A percentile compares a stretch with the other conserved stretches of the same genome.
phyloP scores from a whole-genome alignment of 768 basidiomycete genomes.

The Peribolospora kevripleyi region DNA sequence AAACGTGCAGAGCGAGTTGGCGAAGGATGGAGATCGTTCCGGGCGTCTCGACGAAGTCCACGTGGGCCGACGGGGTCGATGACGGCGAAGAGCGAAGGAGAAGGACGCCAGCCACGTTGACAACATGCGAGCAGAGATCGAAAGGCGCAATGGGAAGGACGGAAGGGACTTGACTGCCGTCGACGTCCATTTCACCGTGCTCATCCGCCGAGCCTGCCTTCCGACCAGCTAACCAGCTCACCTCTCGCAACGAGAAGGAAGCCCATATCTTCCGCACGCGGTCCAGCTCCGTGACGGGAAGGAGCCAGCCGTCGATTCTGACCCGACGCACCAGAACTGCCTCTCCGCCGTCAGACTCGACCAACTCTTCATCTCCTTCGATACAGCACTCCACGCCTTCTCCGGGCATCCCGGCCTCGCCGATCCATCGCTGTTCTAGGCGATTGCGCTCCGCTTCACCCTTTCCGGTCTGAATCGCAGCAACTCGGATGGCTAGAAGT shows the following conservation, averaged over 20 bases:
- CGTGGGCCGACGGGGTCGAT: slow-evolving; percentile 2
- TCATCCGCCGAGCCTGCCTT: background rate
- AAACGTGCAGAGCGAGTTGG: slow-evolving; percentile 37
- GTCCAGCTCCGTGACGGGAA: slow-evolving; percentile 43
- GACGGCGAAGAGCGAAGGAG: slow-evolving; percentile 26
- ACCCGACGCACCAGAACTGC: slow-evolving; percentile 32
- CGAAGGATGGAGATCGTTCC: slow-evolving; percentile 37
- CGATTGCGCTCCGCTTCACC: slow-evolving; percentile 32
- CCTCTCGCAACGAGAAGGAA: slow-evolving; percentile 16
- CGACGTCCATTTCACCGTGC: slow-evolving; percentile 27
- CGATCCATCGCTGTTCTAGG: slow-evolving; percentile 49
- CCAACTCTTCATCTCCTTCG: slow-evolving; percentile 24
- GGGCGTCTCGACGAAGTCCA: slow-evolving; percentile 32
- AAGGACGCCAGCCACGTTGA: slow-evolving; percentile 41
- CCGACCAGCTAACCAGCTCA: slow-evolving; percentile 3
- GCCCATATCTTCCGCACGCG: slow-evolving; percentile 33
- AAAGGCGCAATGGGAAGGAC: background rate
- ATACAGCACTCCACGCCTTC: slow-evolving; percentile 36
- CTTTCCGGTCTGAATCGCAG: slow-evolving; percentile 7
- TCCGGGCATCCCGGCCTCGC: slow-evolving; percentile 55
- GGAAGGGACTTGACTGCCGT: slow-evolving; percentile 1
- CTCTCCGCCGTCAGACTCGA: slow-evolving; percentile 17
- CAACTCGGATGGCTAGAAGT: slow-evolving; percentile 8
- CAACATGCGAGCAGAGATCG: slow-evolving; percentile 23
- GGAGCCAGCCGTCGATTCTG: slow-evolving; percentile 52